phyloP scores from a whole-genome alignment of 495 filamentous ascomycete species.

The Pyrenula massariospora region DNA sequence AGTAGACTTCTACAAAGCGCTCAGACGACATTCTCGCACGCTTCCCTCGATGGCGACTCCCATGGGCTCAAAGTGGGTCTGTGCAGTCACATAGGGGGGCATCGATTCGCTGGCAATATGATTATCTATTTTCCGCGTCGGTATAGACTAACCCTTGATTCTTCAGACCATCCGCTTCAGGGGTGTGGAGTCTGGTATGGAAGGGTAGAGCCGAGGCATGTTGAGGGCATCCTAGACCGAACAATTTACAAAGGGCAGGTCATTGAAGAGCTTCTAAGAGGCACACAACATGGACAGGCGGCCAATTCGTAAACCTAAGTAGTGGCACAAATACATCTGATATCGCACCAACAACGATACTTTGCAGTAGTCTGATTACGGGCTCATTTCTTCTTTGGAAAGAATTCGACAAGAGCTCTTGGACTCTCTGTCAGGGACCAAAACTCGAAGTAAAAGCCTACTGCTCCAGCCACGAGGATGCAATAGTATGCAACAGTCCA shows the following conservation, averaged over 20 bases:
- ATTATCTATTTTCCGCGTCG: constrained; percentile 74
- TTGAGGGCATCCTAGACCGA: constrained; percentile 74
- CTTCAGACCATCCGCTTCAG: constrained; percentile 44
- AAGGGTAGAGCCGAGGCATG: constrained; percentile 71
- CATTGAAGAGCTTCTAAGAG: constrained; percentile 60
- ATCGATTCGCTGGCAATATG: constrained; percentile 90
- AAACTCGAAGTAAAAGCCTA: constrained; percentile 53
- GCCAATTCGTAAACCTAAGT: no score
- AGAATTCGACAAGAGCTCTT: constrained; percentile 20
- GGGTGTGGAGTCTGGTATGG: constrained; percentile 93
- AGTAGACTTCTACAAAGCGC: background rate
- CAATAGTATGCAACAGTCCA: constrained; percentile 76
- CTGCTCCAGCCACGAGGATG: constrained; percentile 58
- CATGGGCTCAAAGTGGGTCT: constrained; percentile 47
- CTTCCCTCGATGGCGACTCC: constrained; percentile 1
- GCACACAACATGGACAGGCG: constrained; percentile 31
- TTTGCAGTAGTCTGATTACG: no score
- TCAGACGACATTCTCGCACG: no score
- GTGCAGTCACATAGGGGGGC: constrained; percentile 84
- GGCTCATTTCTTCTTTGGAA: background rate
- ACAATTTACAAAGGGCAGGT: constrained; percentile 65
- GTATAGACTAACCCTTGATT: constrained; percentile 5
- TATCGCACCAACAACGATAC: no score
- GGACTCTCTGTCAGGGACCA: constrained; percentile 60
- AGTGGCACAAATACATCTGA: no score